Percentiles rank a stretch among this genome's conserved stretches.
These are phyloP conservation scores for Cutaneotrichosporon cutaneum DNA, from an alignment of 1,284 basidiomycete species.

Conservation along the genomic window DNA sequence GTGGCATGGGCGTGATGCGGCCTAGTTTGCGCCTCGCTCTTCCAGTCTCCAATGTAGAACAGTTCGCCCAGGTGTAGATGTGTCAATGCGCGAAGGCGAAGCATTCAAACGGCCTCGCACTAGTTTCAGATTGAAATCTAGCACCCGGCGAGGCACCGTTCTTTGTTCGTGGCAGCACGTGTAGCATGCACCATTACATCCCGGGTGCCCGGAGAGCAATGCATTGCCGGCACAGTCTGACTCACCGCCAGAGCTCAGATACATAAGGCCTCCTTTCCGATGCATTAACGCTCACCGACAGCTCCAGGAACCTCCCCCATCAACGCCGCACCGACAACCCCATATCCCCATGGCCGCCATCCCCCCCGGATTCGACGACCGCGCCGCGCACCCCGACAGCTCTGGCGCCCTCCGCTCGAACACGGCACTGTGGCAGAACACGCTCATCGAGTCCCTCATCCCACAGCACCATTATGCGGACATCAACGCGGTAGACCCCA, in stretches of 20 bases:
- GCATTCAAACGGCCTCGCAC: too few relatives aligned
- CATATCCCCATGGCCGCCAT: neutral
- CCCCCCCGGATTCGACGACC: neutral
- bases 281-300: neutral
- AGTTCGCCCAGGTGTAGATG: neutral
- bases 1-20: too few relatives aligned
- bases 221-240: neutral
- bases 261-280: neutral
- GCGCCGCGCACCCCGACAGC: too few relatives aligned
- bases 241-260: neutral
- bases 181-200: too few relatives aligned
- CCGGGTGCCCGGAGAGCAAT: too few relatives aligned
- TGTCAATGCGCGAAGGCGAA: too few relatives aligned
- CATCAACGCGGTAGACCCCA: neutral
- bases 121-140: too few relatives aligned
- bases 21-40: neutral
- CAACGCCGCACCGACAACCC: neutral
- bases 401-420: too few relatives aligned
- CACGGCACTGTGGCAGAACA: neutral
- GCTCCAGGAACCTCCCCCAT: neutral
- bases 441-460: neutral
- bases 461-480: neutral
- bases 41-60: neutral
- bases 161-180: too few relatives aligned
- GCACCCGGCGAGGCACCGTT: too few relatives aligned